These are phyloP conservation scores for Myxozyma mucilagina DNA, from an alignment of 805 yeast species.

Conservation along the genomic window DNA sequence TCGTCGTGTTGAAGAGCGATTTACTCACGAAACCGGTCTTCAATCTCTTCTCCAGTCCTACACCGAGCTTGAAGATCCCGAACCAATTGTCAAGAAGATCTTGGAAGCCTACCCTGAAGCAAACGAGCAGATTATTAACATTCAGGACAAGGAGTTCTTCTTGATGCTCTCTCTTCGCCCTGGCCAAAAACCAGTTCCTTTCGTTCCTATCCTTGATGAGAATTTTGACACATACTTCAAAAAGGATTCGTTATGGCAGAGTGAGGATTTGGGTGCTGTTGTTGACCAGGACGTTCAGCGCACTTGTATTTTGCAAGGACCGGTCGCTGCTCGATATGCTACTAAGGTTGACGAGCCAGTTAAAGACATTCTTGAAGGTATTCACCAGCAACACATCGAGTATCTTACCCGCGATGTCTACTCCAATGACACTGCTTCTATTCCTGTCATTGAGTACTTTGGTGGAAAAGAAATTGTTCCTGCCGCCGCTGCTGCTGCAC, in stretches of 20 bases:
- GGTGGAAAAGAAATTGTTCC: conserved; percentile 59
- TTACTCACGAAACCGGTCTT: conserved; percentile 51
- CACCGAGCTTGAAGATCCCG: conserved; percentile 68
- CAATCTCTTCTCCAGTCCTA: conserved; percentile 74
- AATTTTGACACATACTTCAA: conserved; percentile 95
- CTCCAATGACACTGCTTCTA: conserved; percentile 62
- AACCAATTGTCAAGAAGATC: conserved; percentile 56
- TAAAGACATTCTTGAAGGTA: conserved; percentile 79
- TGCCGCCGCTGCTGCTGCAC: conserved; percentile 32
- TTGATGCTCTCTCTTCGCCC: conserved; percentile 80
- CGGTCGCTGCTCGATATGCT: conserved; percentile 94
- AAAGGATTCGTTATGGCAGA: conserved; percentile 99
- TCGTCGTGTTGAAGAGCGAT: conserved; percentile 96
- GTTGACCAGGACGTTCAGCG: conserved; percentile 95
- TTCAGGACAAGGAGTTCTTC: conserved; percentile 94
- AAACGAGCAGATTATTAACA: conserved; percentile 78
- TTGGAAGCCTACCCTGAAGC: conserved; percentile 73
- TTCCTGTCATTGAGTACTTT: conserved; percentile 89
- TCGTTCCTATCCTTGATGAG: conserved; percentile 91
- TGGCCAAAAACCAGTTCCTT: conserved; percentile 94
- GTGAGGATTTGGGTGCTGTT: conserved; percentile 94
- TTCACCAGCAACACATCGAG: conserved; percentile 86
- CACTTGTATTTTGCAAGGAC: conserved; percentile 98
- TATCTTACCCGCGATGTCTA: conserved; percentile 64
- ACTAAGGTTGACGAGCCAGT: conserved; percentile 88